These are phyloP conservation scores for Naganishia antarctica DNA, from an alignment of 768 basidiomycete species.

Conservation along the genomic window DNA sequence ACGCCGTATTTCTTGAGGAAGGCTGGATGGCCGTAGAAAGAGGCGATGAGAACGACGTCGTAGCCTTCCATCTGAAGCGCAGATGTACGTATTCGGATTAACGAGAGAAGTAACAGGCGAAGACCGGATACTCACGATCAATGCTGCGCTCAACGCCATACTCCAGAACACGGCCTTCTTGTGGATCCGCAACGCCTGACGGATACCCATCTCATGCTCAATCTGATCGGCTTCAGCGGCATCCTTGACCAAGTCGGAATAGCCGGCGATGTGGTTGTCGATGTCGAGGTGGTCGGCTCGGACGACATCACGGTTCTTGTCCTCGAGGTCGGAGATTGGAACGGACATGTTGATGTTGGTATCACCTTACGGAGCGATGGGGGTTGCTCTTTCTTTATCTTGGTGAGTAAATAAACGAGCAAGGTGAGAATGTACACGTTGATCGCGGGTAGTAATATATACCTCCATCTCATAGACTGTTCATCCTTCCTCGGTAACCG, in stretches of 20 bases:
- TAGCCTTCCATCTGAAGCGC: conserved; percentile 36
- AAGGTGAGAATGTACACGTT: too few species aligned
- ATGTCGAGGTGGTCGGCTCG: conserved; percentile 13
- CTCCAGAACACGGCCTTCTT: conserved; percentile 45
- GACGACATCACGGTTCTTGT: background rate
- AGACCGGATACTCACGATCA: conserved; percentile 22
- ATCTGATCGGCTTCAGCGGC: conserved; percentile 41
- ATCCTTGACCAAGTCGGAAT: conserved; percentile 40
- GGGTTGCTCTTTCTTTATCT: background rate
- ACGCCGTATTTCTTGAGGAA: conserved; percentile 35
- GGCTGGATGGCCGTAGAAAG: conserved; percentile 31
- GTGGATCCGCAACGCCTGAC: conserved; percentile 40
- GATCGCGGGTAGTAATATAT: too few species aligned
- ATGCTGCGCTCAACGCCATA: conserved; percentile 23
- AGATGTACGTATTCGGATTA: too few species aligned
- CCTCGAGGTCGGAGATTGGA: background rate
- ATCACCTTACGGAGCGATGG: too few species aligned
- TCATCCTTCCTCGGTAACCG: too few species aligned
- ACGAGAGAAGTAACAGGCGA: too few species aligned
- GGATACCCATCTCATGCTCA: conserved; percentile 41
- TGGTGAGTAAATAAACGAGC: too few species aligned
- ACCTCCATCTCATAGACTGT: too few species aligned
- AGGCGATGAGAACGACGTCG: conserved; percentile 34
- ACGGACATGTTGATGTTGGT: background rate
- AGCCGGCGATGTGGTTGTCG: conserved; percentile 25